Conservation (phyloP, 352 stramenopile genomes). For the Phytophthora melonis region DNA sequence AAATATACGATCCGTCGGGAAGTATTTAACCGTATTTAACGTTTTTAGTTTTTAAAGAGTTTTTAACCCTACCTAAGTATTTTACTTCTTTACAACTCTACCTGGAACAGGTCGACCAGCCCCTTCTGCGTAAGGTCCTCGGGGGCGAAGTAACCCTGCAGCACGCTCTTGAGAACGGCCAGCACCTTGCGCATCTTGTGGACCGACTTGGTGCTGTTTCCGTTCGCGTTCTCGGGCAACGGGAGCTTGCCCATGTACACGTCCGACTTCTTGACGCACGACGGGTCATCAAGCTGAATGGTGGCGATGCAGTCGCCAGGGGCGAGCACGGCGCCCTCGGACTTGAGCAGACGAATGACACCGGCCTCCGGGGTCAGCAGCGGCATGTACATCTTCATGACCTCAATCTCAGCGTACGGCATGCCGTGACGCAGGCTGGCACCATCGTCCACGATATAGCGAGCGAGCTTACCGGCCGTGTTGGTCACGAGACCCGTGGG, state of each 20-base stretch:
- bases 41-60: no score
- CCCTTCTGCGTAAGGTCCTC: slow-evolving; percentile 88
- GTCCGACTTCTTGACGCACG: slow-evolving; percentile 95
- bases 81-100: no score
- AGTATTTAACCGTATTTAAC: no score
- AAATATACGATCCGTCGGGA: no score
- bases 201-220: slow-evolving; percentile 60
- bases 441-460: slow-evolving; percentile 97
- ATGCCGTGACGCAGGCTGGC: slow-evolving; percentile 87
- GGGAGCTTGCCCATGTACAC: slow-evolving; percentile 92
- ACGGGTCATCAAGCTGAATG: slow-evolving; percentile 98
- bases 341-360: slow-evolving; percentile 95
- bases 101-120: slow-evolving; percentile 90
- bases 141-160: slow-evolving; percentile 95
- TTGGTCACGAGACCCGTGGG: slow-evolving; percentile 97
- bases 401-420: slow-evolving; percentile 92
- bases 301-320: slow-evolving; percentile 97
- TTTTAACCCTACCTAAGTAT: no score
- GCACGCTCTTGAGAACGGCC: slow-evolving; percentile 90
- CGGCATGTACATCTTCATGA: slow-evolving; percentile 99
- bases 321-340: slow-evolving; percentile 96
- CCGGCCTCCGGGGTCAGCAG: slow-evolving; percentile 97
- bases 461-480: slow-evolving; percentile 99
- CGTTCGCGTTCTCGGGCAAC: slow-evolving; percentile 41
- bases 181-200: slow-evolving; percentile 84